Conservation (phyloP, 1,284 basidiomycete genomes). For the Apiotrichum veenhuisii region DNA sequence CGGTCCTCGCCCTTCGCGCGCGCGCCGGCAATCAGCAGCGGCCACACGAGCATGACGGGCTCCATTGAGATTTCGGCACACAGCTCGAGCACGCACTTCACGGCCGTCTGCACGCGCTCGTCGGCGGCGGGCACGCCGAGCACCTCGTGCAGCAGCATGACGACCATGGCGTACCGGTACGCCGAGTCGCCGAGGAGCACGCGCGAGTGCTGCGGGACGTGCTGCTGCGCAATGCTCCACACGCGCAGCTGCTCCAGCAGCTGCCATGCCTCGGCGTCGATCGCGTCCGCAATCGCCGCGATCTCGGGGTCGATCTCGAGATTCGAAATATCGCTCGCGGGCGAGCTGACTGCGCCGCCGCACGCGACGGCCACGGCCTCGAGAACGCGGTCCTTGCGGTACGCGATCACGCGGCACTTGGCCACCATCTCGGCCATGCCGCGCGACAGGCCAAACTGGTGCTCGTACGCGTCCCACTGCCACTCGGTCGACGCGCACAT, state of each 20-base stretch:
- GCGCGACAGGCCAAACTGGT: conserved; percentile 20
- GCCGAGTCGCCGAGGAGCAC: conserved; percentile 20
- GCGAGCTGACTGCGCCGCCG: neutral
- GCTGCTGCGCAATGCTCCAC: conserved; percentile 13
- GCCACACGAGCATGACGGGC: conserved; percentile 25
- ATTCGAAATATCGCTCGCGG: neutral
- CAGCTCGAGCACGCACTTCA: conserved; percentile 21
- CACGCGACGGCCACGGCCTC: neutral
- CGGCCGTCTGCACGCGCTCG: conserved; percentile 10
- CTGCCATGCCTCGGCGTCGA: conserved; percentile 5
- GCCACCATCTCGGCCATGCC: conserved; percentile 22
- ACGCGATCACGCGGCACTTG: conserved; percentile 11
- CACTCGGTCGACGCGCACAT: conserved; percentile 5
- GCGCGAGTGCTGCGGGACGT: conserved; percentile 8
- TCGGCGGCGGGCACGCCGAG: conserved; percentile 1
- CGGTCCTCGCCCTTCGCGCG: conserved; percentile 4
- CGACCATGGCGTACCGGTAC: conserved; percentile 20
- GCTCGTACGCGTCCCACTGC: conserved; percentile 22
- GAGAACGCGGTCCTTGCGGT: conserved; percentile 10
- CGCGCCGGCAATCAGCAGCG: conserved; percentile 20
- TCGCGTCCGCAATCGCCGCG: conserved; percentile 5
- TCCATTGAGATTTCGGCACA: conserved; percentile 22
- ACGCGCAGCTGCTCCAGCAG: conserved; percentile 10
- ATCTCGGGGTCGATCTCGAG: conserved; percentile 3
- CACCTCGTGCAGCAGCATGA: conserved; percentile 17